Evolutionary conservation across 345 rosid species (phyloP), one percentile per base, ranked within the genome.

Genomic region (Chamaenerion angustifolium): DNA sequence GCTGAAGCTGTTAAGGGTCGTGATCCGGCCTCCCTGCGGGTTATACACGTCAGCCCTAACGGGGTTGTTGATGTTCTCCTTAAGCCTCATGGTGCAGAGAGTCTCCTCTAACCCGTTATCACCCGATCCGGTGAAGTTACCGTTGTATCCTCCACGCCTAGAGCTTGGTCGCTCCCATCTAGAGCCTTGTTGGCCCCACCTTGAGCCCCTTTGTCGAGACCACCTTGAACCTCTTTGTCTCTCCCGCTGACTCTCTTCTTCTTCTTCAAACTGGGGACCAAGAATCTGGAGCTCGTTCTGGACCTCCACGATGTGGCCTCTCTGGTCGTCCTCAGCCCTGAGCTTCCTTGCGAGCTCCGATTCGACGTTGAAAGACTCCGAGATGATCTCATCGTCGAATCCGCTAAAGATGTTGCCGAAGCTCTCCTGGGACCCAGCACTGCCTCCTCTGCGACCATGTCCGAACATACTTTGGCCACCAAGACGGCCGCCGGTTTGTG

Each of bases 21-120:
- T 72, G 64, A 81, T 54, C 37, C 85, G 76, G 3, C 87, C 96
- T 1, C 64, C 81, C 3, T 71, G 71, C 16, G 86, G 77, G 72
- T 76, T 78, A 52, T 65, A 86, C 12, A 73, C 13, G 57, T 78
- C 93, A 0, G 80, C 77, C 5, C 53, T 63, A 31, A 65, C 59
- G 15, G 93, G 83, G 31, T 71, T 67, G 21, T 70, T 54, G n/a
- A 77, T 58, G 45, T 72, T 71, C 54, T 73, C 75, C 37, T 23
- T 69, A 12, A 81, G 40, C 63, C 69, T 75, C 42, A 66, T 52
- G 14, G 81, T 52, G 74, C 86, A 78, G 42, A 72, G 47, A 6
- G 82, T 76, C 57, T 80, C 93, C 44, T 78, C 86, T 0, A 86
- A 5, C 17, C 88, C 88, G 45, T 82, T 76, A 12, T 25, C n/a